Evolutionary conservation across 768 basidiomycete species (phyloP).

Genomic region (Mycena epipterygia): DNA sequence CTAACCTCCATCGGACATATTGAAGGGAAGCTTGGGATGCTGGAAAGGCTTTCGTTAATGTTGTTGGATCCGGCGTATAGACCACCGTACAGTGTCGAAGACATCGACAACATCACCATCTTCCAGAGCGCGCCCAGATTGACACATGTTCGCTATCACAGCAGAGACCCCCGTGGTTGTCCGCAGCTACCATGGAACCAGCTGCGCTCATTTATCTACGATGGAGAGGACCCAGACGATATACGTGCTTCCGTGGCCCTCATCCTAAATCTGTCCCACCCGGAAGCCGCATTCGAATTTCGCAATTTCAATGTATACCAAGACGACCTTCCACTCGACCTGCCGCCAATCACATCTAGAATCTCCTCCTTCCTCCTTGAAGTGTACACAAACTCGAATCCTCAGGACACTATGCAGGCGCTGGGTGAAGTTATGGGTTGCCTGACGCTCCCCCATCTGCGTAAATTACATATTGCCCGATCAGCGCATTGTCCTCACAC

Average conservation of each 20-base stretch:
- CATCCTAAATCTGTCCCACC: background rate
- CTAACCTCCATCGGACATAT: background rate
- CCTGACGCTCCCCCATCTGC: no score
- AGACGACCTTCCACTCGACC: background rate
- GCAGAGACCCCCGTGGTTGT: background rate
- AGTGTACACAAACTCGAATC: background rate
- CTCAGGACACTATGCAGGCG: background rate
- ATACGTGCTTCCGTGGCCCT: background rate
- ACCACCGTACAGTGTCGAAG: no score
- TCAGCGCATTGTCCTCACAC: background rate
- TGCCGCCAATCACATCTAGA: background rate
- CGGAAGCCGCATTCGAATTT: background rate
- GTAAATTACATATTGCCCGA: no score
- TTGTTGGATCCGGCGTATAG: background rate
- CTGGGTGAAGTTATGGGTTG: background rate
- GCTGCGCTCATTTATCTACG: background rate
- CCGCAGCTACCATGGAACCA: background rate
- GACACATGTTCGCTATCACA: background rate
- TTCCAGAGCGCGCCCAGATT: background rate
- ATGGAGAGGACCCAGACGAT: background rate
- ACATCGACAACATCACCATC: background rate
- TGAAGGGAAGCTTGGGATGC: background rate
- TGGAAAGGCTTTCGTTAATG: background rate
- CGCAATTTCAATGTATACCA: no score
- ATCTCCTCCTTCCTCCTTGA: background rate